Percentiles rank a stretch among this genome's conserved stretches.
phyloP scores from a whole-genome alignment of 2,329 filamentous ascomycete species.

The Fusarium vanettenii region DNA sequence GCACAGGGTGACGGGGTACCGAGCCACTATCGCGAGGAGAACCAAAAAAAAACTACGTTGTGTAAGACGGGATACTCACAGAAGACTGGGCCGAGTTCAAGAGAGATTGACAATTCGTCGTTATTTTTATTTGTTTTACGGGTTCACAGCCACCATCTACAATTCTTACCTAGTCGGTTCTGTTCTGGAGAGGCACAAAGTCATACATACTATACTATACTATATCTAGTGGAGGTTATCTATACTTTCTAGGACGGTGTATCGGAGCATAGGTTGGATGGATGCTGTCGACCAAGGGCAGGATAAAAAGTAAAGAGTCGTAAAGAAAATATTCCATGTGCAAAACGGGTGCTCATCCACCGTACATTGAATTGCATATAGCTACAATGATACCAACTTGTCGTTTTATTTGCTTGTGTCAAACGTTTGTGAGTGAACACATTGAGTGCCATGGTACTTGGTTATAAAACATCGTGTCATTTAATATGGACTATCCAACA shows the following conservation, averaged over 20 bases:
- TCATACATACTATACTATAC: neutral
- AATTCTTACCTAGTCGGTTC: neutral
- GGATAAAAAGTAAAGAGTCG: neutral
- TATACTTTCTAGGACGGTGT: neutral
- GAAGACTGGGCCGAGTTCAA: neutral
- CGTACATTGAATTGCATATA: neutral
- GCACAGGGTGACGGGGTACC: neutral
- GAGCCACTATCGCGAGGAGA: neutral
- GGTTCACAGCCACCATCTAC: conserved; percentile 4
- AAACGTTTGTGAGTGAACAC: too few relatives aligned
- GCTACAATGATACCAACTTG: neutral
- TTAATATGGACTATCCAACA: neutral
- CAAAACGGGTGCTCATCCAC: neutral
- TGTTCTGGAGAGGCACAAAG: neutral
- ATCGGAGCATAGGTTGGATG: neutral
- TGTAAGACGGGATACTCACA: neutral
- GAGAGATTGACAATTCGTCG: conserved; percentile 1
- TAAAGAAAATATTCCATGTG: neutral
- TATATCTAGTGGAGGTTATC: neutral
- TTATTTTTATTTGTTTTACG: conserved; percentile 9
- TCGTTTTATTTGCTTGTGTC: neutral
- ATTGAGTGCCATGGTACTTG: too few relatives aligned
- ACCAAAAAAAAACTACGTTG: neutral
- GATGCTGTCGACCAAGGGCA: neutral
- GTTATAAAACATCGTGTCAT: neutral